Evolutionary conservation across 2,329 filamentous ascomycete genomes (phyloP), one percentile per base, ranked within the genome.

Genomic region (Hymenoscyphus fructigenus): DNA sequence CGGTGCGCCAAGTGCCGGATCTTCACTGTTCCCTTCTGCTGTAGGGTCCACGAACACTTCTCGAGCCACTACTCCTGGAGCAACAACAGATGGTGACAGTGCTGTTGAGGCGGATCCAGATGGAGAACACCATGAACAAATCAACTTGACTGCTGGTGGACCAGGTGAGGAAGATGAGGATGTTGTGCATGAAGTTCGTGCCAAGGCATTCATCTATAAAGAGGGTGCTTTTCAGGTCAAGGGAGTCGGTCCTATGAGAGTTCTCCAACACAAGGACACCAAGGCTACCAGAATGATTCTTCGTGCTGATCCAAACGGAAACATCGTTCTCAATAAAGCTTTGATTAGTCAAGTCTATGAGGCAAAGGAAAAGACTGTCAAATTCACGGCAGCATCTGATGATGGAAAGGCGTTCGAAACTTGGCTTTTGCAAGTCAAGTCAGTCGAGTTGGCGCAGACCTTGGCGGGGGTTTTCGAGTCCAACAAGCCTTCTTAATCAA

Each of bases 91-190:
- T 66, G 72, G 69, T 23, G 73, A 73, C 14, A 74, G 68, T 61
- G 70, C 65, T 57, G 67, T 63, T 34, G 73, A 73, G 28, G 50
- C n/a, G 23, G 71, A 73, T 44, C 66, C 85, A 68, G 85, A 86
- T 69, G 82, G 81, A 66, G 85, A 85, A 73, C 83, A 84, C 74
- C 84, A 91, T 66, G 84, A 88, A 75, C 89, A 91, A 76, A 84
- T 91, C 69, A 88, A 89, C 74, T 83, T 94, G 71, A 88, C 88
- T 61, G 82, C 85, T 68, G 85, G 84, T 63, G 85, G 86, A 17
- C 84, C 87, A 50, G 88, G 88, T 28, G 90, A 93, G 75, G 88
- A 91, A 74, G 84, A 91, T 64, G 91, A 95, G 75, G 83, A 86
- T 36, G 80, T 88, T 44, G 75, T 93, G 23, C 84, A 90, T 75